Conservation (phyloP, 179 eudicot species). For the Actinidia arguta region DNA sequence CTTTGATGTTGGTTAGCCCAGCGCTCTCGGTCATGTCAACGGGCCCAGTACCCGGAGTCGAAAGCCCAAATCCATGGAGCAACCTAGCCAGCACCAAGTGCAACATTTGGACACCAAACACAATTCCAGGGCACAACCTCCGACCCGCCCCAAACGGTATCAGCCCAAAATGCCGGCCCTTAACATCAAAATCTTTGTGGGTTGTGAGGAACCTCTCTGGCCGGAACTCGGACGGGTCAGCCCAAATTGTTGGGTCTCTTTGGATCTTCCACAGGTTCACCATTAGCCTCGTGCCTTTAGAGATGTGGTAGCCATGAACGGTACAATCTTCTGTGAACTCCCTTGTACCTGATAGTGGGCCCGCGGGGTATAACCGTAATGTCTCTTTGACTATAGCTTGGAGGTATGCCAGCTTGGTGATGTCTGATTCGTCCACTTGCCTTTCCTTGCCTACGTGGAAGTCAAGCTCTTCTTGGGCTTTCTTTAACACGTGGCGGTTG, state of each 20-base stretch:
- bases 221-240: slow-evolving; percentile 16
- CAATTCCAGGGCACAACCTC: slow-evolving; percentile 27
- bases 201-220: slow-evolving; percentile 32
- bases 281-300: slow-evolving; percentile 20
- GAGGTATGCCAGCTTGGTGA: slow-evolving; percentile 21
- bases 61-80: slow-evolving; percentile 26
- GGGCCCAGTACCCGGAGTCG: not conserved
- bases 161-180: slow-evolving; percentile 27
- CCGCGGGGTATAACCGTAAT: slow-evolving; percentile 23
- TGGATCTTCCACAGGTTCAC: slow-evolving; percentile 24
- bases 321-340: slow-evolving; percentile 12
- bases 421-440: slow-evolving; percentile 20
- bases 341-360: not conserved
- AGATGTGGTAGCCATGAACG: slow-evolving; percentile 7
- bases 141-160: slow-evolving; percentile 32
- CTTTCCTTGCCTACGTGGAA: slow-evolving; percentile 24
- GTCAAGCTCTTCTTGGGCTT: slow-evolving; percentile 18
- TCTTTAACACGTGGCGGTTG: slow-evolving; percentile 10
- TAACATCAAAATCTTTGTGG: slow-evolving; percentile 29
- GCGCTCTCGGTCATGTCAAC: slow-evolving; percentile 37
- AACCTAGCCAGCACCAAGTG: slow-evolving; percentile 26
- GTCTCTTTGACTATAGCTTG: slow-evolving; percentile 30
- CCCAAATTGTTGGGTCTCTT: slow-evolving; percentile 22
- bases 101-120: slow-evolving; percentile 22
- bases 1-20: slow-evolving; percentile 29